Conservation (phyloP, 257 asterid species). For the Gardenia jasminoides region DNA sequence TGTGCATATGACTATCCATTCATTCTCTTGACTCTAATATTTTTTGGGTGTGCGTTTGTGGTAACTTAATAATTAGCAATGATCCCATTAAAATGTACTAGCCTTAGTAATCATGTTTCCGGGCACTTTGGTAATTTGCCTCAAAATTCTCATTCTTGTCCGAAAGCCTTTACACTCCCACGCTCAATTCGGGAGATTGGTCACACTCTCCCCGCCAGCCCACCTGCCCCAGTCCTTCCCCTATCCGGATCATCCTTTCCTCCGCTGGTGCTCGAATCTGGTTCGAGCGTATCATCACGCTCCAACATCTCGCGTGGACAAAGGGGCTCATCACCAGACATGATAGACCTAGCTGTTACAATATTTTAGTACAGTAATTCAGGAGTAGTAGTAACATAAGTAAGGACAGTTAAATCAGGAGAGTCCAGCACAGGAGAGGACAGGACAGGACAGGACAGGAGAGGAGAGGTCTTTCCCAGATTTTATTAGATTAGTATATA, state of each 20-base stretch:
- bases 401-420: background rate
- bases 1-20: too few species aligned
- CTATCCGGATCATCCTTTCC: too few species aligned
- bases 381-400: background rate
- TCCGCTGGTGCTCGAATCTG: background rate
- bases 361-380: background rate
- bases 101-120: slow-evolving; percentile 1
- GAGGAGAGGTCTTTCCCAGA: background rate
- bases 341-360: background rate
- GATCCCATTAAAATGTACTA: background rate
- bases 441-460: background rate
- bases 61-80: background rate
- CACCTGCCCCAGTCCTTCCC: too few species aligned
- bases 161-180: background rate
- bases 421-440: background rate
- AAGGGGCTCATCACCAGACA: background rate
- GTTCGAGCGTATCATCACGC: slow-evolving; percentile 4
- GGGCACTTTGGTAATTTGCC: background rate
- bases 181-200: background rate
- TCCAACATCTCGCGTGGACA: background rate
- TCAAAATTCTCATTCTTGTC: background rate
- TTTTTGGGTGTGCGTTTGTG: background rate
- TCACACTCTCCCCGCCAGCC: background rate
- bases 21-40: too few species aligned
- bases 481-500: background rate